Evolutionary conservation across 108 stramenopile genomes (phyloP).

Genomic region (Skeletonema grethae): DNA sequence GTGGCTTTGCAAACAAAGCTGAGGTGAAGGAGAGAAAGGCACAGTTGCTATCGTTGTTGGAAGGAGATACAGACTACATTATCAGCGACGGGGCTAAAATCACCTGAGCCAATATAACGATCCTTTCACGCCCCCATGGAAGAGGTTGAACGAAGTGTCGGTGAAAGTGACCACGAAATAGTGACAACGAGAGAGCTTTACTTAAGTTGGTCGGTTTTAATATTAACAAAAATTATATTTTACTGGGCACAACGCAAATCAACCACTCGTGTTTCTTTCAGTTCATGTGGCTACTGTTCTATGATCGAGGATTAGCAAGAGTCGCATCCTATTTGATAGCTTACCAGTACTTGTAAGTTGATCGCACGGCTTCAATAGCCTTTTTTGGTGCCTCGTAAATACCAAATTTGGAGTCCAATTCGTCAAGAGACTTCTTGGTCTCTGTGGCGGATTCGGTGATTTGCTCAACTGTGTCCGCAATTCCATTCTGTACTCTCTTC

Average conservation of each 20-base stretch:
- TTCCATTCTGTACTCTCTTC: conserved; percentile 36
- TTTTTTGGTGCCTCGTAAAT: conserved; percentile 28
- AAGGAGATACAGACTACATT: conserved; percentile 44
- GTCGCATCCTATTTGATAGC: neutral
- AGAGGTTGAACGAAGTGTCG: conserved; percentile 89
- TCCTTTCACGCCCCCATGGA: conserved; percentile 95
- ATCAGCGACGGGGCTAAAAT: conserved; percentile 33
- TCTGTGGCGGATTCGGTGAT: conserved; percentile 10
- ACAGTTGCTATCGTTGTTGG: conserved; percentile 54
- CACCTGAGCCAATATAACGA: conserved; percentile 92
- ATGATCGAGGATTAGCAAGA: neutral
- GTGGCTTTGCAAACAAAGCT: conserved; percentile 83
- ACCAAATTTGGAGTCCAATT: conserved; percentile 33
- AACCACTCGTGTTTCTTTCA: conserved; percentile 4
- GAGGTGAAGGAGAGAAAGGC: conserved; percentile 60
- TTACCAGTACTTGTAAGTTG: conserved; percentile 37
- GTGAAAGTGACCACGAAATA: conserved; percentile 40
- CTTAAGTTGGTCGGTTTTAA: neutral
- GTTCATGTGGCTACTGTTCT: conserved; percentile 5
- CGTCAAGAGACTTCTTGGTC: conserved; percentile 12
- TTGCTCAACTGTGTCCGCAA: conserved; percentile 5
- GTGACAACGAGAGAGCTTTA: neutral
- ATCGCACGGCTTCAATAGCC: conserved; percentile 5
- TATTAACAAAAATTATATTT: conserved; percentile 5
- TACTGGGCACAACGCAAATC: conserved; percentile 7